These are phyloP conservation scores for Sporobolomyces pararoseus DNA, from an alignment of 768 basidiomycete species.

Conservation along the genomic window DNA sequence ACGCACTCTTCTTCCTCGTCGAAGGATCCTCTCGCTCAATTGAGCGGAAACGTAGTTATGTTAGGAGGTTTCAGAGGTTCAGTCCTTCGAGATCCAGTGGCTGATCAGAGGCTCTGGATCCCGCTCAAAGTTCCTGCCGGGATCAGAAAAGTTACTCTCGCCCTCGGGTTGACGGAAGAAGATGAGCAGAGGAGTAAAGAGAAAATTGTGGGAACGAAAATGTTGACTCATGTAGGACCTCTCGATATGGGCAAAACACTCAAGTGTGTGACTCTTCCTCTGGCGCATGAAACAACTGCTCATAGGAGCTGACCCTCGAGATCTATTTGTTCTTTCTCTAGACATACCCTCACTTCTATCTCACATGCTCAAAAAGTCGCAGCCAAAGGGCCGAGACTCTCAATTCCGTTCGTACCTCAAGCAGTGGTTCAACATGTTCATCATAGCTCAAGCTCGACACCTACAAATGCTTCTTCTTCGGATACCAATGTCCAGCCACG, in stretches of 20 bases:
- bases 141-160: constrained; percentile 35
- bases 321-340: background rate
- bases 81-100: constrained; percentile 36
- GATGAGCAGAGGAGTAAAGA: constrained; percentile 35
- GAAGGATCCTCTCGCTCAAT: constrained; percentile 23
- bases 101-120: constrained; percentile 35
- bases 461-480: too few species aligned
- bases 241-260: constrained; percentile 40
- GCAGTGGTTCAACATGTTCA: background rate
- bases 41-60: constrained; percentile 40
- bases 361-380: background rate
- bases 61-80: constrained; percentile 40
- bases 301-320: background rate
- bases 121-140: constrained; percentile 39
- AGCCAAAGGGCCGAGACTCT: background rate
- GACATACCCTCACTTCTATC: constrained; percentile 8
- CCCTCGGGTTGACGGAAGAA: constrained; percentile 39
- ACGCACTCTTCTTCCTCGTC: background rate
- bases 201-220: constrained; percentile 34
- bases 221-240: constrained; percentile 31
- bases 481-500: too few species aligned
- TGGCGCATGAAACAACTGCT: too few species aligned
- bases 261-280: constrained; percentile 25
- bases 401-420: constrained; percentile 11
- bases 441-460: too few species aligned